Base-by-base conservation (phyloP, 2,329 filamentous ascomycete species). In the Aspergillus felis region DNA sequence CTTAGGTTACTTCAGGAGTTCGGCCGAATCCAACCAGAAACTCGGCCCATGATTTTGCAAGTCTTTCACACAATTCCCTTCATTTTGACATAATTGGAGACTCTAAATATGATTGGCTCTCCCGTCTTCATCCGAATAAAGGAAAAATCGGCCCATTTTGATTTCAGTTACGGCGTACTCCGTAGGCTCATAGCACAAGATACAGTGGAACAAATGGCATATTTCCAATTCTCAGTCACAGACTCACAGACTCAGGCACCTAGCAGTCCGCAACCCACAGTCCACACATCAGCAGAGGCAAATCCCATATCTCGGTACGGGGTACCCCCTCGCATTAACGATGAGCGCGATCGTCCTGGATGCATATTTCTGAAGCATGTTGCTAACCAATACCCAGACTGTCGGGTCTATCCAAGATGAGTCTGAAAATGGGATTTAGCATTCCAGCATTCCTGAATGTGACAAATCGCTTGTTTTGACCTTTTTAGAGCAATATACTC, bases 401-500 rank as follows among this genome's bases (percentile, higher is more conserved):
- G 57, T 65, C 60, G 63, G 63, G 56, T 62, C 55, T 55, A 53
- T 54, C 55, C 52, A 53, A 53, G 57, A 57, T 42, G 35, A 50
- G 28, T 51, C 27, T 41, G n/a, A 22, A 12, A 9, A 22, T 12
- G n/a, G 12, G 41, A 44, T 44, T 20, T 2, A 9, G 41, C 42
- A 51, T 51, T 51, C 50, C 28, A 51, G 22, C 20, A 51, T 32
- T 32, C 32, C 32, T 17, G 14, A 7, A 38, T 38, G 10, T 38
- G 32, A 38, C 32, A 38, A 38, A 3, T 17, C 32, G 32, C 32
- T 17, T 14, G 4, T 38, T 38, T 38, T 17, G 7, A 17, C 32
- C 32, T 38, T 35, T 38, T 38, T 14, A 1, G 14, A 38, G 14
- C 32, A 38, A 17, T 38, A 17, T 35, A 32, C 32, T 35, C 14